Percentiles rank a stretch among this genome's conserved stretches.
Conservation (phyloP, 73 alveolate species). For the Symbiodinium pilosum region DNA sequence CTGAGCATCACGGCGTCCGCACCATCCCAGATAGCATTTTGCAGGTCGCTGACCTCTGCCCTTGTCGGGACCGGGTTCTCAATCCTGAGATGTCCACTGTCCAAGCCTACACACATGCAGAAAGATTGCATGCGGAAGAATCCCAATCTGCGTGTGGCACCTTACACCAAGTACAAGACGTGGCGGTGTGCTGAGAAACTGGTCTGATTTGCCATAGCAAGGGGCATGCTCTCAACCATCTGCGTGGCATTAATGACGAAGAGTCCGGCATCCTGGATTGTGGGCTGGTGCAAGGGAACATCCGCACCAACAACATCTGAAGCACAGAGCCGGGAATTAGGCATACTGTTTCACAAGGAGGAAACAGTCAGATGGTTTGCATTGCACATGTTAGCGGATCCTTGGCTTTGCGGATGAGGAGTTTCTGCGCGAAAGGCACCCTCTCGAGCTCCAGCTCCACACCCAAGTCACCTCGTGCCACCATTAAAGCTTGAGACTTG, state of each 20-base stretch:
- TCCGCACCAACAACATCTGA: background rate
- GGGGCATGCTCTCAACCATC: conserved; percentile 91
- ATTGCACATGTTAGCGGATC: no score
- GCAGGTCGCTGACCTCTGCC: conserved; percentile 97
- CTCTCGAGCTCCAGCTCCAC: conserved; percentile 87
- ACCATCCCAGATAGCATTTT: conserved; percentile 98
- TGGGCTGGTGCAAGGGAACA: no score
- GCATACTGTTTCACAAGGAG: no score
- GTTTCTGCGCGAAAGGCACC: conserved; percentile 89
- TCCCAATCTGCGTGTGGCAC: no score
- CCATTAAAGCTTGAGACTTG: conserved; percentile 88
- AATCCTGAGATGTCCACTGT: no score
- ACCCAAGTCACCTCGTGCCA: conserved; percentile 78
- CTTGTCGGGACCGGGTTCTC: conserved; percentile 87
- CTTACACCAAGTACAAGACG: no score
- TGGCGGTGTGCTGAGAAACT: no score
- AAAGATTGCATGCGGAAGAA: no score
- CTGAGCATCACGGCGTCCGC: conserved; percentile 98
- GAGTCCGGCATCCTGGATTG: conserved; percentile 91
- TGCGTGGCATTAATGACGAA: conserved; percentile 92
- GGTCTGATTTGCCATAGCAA: background rate
- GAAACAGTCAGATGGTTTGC: no score
- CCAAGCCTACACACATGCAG: no score
- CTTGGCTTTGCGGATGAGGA: conserved; percentile 81
- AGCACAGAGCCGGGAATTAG: background rate